These are phyloP conservation scores for Oryza coarctata DNA, from an alignment of 176 grass and related monocot species.

Conservation along the genomic window DNA sequence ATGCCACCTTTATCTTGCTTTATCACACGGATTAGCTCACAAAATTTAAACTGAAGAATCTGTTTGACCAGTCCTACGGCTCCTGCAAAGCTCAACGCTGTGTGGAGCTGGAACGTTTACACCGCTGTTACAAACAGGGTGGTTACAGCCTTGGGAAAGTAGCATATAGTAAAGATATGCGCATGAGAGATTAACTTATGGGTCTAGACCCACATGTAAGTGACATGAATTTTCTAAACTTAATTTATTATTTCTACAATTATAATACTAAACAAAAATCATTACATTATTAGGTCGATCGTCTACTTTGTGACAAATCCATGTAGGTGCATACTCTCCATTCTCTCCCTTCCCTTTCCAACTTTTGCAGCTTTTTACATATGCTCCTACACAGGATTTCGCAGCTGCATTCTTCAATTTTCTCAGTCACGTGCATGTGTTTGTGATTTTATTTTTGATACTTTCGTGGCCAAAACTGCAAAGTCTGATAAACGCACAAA, in stretches of 20 bases:
- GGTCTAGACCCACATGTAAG: too few species aligned
- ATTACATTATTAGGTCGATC: background rate
- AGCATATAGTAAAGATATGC: background rate
- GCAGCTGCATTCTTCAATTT: background rate
- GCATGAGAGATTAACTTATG: too few species aligned
- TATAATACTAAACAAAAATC: background rate
- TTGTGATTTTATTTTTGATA: background rate
- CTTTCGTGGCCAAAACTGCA: background rate
- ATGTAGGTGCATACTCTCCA: background rate
- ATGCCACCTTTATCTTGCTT: constrained; percentile 23
- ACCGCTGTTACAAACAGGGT: background rate
- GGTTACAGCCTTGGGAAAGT: background rate
- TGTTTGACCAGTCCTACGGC: constrained; percentile 40
- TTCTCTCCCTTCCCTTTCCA: background rate
- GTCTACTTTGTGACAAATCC: background rate
- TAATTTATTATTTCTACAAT: background rate
- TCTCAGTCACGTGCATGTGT: background rate
- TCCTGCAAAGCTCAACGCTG: constrained; percentile 25
- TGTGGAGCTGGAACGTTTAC: background rate
- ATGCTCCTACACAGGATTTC: background rate
- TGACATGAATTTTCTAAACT: too few species aligned
- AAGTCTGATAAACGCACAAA: background rate
- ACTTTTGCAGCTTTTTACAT: constrained; percentile 12
- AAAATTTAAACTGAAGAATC: background rate
- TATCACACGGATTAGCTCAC: constrained; percentile 19